A percentile compares a stretch with the other conserved stretches of the same genome.
phyloP scores from a whole-genome alignment of 2,329 filamentous ascomycete species.

The Nemania bipapillata region DNA sequence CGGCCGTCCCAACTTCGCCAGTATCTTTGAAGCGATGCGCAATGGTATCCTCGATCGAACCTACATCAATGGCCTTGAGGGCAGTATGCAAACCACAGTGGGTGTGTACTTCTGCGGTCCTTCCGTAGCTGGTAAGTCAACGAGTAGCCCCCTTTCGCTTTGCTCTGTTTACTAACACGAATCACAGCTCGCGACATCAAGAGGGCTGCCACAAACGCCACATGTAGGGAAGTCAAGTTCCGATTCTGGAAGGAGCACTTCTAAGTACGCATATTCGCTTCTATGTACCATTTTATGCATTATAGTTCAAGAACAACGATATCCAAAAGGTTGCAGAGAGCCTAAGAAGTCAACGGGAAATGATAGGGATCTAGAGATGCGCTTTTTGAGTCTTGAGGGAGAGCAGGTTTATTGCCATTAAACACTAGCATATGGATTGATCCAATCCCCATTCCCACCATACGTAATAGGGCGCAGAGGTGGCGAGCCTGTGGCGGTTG shows the following conservation, averaged over 20 bases:
- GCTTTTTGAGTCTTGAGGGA: constrained; percentile 2
- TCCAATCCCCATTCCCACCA: background rate
- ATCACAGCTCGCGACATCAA: constrained; percentile 81
- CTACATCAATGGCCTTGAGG: constrained; percentile 85
- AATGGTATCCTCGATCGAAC: constrained; percentile 85
- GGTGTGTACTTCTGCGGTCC: constrained; percentile 99
- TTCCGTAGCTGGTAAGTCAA: constrained; percentile 69
- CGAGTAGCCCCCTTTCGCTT: background rate
- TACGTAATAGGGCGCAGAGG: constrained; percentile 21
- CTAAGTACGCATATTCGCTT: constrained; percentile 53
- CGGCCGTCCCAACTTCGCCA: constrained; percentile 87
- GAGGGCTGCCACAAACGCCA: constrained; percentile 78
- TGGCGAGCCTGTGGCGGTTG: constrained; percentile 22
- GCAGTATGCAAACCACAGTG: constrained; percentile 80
- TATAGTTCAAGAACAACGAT: constrained; percentile 22
- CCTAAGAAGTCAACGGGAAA: constrained; percentile 11
- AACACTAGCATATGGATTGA: constrained; percentile 15
- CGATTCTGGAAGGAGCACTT: constrained; percentile 99
- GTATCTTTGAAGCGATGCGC: constrained; percentile 84
- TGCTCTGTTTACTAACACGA: constrained; percentile 51
- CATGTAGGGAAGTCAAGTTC: constrained; percentile 83
- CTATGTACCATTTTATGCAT: constrained; percentile 37
- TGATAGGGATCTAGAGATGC: constrained; percentile 14
- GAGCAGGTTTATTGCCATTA: background rate
- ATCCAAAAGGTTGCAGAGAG: background rate